Evolutionary conservation across 1,139 yeast species (phyloP).

Genomic region (Taphrina populina): DNA sequence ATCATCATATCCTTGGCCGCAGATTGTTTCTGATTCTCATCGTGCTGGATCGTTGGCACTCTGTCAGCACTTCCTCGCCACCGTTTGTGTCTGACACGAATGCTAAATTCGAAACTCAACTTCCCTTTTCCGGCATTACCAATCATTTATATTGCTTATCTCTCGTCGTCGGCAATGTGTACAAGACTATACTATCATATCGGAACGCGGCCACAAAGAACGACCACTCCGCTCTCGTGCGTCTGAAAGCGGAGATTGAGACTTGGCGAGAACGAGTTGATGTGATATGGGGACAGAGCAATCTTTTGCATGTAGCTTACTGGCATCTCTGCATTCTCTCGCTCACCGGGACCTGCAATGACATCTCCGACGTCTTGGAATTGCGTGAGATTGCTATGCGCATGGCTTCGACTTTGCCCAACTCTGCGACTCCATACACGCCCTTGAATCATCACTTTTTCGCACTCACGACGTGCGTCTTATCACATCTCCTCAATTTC

Average conservation of each 20-base stretch:
- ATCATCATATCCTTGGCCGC: slow-evolving; percentile 39
- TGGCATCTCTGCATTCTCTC: slow-evolving; percentile 39
- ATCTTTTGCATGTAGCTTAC: slow-evolving; percentile 38
- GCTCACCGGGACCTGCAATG: slow-evolving; percentile 33
- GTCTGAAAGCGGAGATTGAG: slow-evolving; percentile 39
- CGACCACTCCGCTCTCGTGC: slow-evolving; percentile 12
- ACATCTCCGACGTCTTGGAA: slow-evolving; percentile 35
- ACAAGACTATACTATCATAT: slow-evolving; percentile 33
- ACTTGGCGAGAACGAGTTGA: slow-evolving; percentile 40
- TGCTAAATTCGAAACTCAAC: slow-evolving; percentile 27
- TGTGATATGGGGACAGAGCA: slow-evolving; percentile 39
- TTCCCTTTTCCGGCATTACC: slow-evolving; percentile 36
- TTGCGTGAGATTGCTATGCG: slow-evolving; percentile 39
- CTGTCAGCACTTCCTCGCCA: slow-evolving; percentile 38
- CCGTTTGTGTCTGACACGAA: slow-evolving; percentile 37
- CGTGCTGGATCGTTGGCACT: slow-evolving; percentile 43
- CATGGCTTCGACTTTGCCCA: slow-evolving; percentile 36
- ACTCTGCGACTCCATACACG: slow-evolving; percentile 36
- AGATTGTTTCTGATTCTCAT: slow-evolving; percentile 44
- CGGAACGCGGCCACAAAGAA: slow-evolving; percentile 12
- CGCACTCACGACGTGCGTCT: slow-evolving; percentile 38
- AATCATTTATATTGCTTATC: slow-evolving; percentile 38
- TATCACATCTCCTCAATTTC: slow-evolving; percentile 37
- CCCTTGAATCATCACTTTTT: slow-evolving; percentile 40
- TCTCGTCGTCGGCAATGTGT: slow-evolving; percentile 39